phyloP scores from a whole-genome alignment of 345 rosid species.

The Pelargonium nanum region DNA sequence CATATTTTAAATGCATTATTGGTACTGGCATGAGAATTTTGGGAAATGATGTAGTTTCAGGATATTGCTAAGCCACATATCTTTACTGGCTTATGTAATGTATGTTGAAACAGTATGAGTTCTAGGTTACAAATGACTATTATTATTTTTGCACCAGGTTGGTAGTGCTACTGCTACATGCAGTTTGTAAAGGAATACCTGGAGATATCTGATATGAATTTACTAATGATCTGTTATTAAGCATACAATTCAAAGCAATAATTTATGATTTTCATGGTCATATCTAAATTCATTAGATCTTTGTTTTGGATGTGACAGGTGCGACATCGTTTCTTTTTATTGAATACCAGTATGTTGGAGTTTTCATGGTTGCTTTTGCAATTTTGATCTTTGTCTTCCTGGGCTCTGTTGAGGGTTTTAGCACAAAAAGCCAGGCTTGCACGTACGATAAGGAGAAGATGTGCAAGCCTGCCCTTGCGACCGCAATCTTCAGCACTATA shows the following conservation, averaged over 20 bases:
- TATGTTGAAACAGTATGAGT: too few species aligned
- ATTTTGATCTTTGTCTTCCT: slow-evolving; percentile 49
- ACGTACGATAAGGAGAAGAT: slow-evolving; percentile 38
- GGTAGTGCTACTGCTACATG: background rate
- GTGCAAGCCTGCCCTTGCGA: slow-evolving; percentile 84
- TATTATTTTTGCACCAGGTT: too few species aligned
- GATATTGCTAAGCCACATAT: too few species aligned
- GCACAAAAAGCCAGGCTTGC: slow-evolving; percentile 62
- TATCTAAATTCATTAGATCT: background rate
- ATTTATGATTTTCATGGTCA: background rate
- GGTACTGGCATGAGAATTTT: too few species aligned
- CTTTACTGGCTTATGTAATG: too few species aligned
- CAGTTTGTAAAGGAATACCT: too few species aligned
- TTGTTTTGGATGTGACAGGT: slow-evolving; percentile 14
- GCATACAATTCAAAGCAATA: background rate
- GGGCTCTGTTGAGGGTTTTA: slow-evolving; percentile 63
- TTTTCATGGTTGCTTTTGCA: slow-evolving; percentile 53
- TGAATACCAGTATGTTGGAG: slow-evolving; percentile 47
- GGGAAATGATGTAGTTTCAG: too few species aligned
- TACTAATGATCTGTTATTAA: background rate
- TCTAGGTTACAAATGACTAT: too few species aligned
- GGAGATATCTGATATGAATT: too few species aligned
- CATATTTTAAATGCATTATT: too few species aligned
- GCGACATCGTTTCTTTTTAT: slow-evolving; percentile 51
- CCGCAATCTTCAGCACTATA: slow-evolving; percentile 68